Percentiles rank a stretch among this genome's conserved stretches.
Evolutionary conservation across 352 stramenopile genomes (phyloP).

Genomic region (Phytophthora uliginosa): DNA sequence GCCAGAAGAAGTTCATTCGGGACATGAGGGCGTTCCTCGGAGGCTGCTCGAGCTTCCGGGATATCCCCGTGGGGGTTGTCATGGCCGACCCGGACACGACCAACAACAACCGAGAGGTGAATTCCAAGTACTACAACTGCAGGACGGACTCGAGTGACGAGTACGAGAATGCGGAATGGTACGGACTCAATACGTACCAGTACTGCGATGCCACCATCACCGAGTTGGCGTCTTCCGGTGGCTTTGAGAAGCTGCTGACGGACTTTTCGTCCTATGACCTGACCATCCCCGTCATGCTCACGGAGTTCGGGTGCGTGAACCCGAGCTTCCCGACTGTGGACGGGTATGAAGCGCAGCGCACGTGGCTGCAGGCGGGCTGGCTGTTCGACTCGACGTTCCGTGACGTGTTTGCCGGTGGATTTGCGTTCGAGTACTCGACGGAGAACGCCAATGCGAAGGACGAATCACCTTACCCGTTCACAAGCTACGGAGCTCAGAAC

Average conservation of each 20-base stretch:
- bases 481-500: slow-evolving; percentile 67
- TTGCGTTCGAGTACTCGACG: slow-evolving; percentile 89
- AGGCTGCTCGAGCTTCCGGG: slow-evolving; percentile 62
- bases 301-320: slow-evolving; percentile 88
- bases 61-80: slow-evolving; percentile 83
- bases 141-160: slow-evolving; percentile 68
- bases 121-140: slow-evolving; percentile 91
- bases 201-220: slow-evolving; percentile 70
- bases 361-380: slow-evolving; percentile 71
- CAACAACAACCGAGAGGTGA: slow-evolving; percentile 65
- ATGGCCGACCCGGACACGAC: slow-evolving; percentile 64
- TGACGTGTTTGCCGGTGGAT: slow-evolving; percentile 72
- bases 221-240: slow-evolving; percentile 52
- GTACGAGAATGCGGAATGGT: slow-evolving; percentile 89
- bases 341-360: slow-evolving; percentile 75
- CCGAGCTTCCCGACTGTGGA: slow-evolving; percentile 72
- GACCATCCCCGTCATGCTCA: slow-evolving; percentile 83
- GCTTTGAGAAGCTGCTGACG: slow-evolving; percentile 69
- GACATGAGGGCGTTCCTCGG: slow-evolving; percentile 85
- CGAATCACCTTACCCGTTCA: slow-evolving; percentile 79
- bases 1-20: slow-evolving; percentile 91
- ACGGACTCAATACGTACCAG: slow-evolving; percentile 89
- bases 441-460: slow-evolving; percentile 75
- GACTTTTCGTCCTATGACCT: slow-evolving; percentile 74
- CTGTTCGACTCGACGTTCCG: slow-evolving; percentile 59